These are phyloP conservation scores for Mytilinidion resinicola DNA, from an alignment of 495 filamentous ascomycete species.

Conservation along the genomic window DNA sequence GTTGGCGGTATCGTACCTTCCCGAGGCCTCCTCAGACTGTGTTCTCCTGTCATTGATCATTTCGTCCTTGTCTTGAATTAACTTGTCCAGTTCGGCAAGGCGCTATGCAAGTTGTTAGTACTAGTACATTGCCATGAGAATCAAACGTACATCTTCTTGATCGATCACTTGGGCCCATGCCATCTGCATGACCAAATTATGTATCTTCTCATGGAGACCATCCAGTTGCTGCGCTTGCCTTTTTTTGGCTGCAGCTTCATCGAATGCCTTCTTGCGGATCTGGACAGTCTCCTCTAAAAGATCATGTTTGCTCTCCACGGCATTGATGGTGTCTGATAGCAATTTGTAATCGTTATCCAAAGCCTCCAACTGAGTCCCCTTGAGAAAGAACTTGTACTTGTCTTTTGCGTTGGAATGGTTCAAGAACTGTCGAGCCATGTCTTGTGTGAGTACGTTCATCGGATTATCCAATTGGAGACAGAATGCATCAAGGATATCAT, in stretches of 20 bases:
- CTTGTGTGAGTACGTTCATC: conserved; percentile 95
- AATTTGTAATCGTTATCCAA: conserved; percentile 86
- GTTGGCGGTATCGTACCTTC: conserved; percentile 41
- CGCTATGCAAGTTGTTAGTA: neutral
- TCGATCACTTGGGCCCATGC: conserved; percentile 40
- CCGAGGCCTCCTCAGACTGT: conserved; percentile 37
- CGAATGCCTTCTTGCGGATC: conserved; percentile 37
- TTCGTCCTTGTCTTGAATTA: conserved; percentile 37
- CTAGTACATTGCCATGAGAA: conserved; percentile 10
- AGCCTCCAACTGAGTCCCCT: conserved; percentile 88
- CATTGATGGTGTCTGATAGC: conserved; percentile 63
- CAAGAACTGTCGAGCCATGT: conserved; percentile 89
- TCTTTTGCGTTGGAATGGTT: conserved; percentile 71
- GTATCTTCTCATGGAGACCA: conserved; percentile 22
- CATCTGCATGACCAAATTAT: conserved; percentile 21
- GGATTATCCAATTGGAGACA: conserved; percentile 94
- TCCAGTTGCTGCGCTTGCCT: conserved; percentile 42
- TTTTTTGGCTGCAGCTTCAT: conserved; percentile 41
- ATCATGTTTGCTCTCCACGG: conserved; percentile 54
- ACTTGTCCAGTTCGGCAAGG: conserved; percentile 41
- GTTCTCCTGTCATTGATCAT: conserved; percentile 42
- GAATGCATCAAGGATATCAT: conserved; percentile 88
- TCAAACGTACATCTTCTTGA: conserved; percentile 29
- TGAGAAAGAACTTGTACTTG: conserved; percentile 96
- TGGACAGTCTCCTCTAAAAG: conserved; percentile 45